Evolutionary conservation across 202 grass and related monocot genomes (phyloP), one percentile per base, ranked within the genome.

Genomic region (Digitaria exilis): DNA sequence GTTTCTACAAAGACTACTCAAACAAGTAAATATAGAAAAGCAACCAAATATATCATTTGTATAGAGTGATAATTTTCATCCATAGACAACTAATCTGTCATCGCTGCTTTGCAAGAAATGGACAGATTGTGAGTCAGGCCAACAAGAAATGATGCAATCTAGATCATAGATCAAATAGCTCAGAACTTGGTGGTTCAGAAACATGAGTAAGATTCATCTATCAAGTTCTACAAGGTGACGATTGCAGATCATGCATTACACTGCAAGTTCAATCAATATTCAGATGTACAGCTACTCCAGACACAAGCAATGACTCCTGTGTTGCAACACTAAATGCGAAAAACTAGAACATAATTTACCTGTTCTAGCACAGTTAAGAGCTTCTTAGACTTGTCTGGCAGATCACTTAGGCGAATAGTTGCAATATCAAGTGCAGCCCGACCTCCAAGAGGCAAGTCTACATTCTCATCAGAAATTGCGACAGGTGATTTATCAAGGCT

Each of bases 301-400:
- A 74, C 0, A 46, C n/a, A 68, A 43, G n/a, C 39, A 24, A 50
- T 57, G 34, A 26, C 12, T 46, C 69, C 17, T 65, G 21, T 31
- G 42, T 28, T 73, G 7, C 59, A 81, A 73, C 35, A 84, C n/a
- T 46, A 80, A 26, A 65, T 82, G 71, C 43, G 1, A 76, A 46
- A 68, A 43, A 25, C 69, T 75, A 28, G 13, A 82, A 86, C 18
- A 72, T 6, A 75, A 86, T 78, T 65, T 92, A 83, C 96, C 89
- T 99, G 93, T 65, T 99, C 93, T 61, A 99, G 54, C 61, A 96
- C 65, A 92, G 87, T 77, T 50, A 94, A 87, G 84, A 99, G 93
- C 84, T 96, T 99, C 89, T 90, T 94, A 80, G 93, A 84, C 71
- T 99, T 99, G 35, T 99, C 96, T 73, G 93, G 96, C 71, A 92